Evolutionary conservation across 2,329 filamentous ascomycete species (phyloP), one percentile per base, ranked within the genome.

Genomic region (Colletotrichum sp.): DNA sequence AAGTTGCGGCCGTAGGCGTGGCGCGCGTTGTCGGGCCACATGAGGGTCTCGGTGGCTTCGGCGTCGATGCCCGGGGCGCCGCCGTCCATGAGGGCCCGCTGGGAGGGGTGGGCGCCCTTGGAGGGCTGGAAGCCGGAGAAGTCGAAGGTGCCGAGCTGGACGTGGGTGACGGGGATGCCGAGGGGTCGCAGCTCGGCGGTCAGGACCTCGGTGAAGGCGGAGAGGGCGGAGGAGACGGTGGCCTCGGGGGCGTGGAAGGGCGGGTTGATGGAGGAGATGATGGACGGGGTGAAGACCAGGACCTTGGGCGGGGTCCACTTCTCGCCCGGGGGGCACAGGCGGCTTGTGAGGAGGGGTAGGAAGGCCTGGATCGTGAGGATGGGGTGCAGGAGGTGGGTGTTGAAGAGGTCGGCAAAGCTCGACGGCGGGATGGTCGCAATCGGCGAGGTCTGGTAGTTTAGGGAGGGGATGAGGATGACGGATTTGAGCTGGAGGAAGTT

Each of bases 71-170:
- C 86, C 52, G 87, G 84, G 7, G 26, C 70, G 28, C n/a, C 60
- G 21, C 86, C 84, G 12, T 87, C 84, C 39, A 88, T 83, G 26
- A 86, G 81, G 28, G 81, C 85, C 57, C 85, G 84, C 61, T 83
- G 80, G 61, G 78, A 75, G 80, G 82, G 83, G 80, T 81, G 84
- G 76, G 85, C 80, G 57, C 81, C 60, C 83, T 87, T 85, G 16
- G 87, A 82, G 32, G 89, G 90, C 3, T 89, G 89, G 84, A 93
- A 92, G 77, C 93, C 89, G 8, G 92, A 92, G 80, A 96, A 93
- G 84, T 99, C 96, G 82, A 99, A 95, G 26, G 95, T 96, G 74
- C 97, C 97, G 3, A 99, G 92, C 84, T 96, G 95, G 83, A 99
- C 90, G 82, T 98, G 95, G 3, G 94, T 94, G 24, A 98, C 94